Conservation (phyloP, 2,329 filamentous ascomycete genomes). For the Ustilaginoidea virens region DNA sequence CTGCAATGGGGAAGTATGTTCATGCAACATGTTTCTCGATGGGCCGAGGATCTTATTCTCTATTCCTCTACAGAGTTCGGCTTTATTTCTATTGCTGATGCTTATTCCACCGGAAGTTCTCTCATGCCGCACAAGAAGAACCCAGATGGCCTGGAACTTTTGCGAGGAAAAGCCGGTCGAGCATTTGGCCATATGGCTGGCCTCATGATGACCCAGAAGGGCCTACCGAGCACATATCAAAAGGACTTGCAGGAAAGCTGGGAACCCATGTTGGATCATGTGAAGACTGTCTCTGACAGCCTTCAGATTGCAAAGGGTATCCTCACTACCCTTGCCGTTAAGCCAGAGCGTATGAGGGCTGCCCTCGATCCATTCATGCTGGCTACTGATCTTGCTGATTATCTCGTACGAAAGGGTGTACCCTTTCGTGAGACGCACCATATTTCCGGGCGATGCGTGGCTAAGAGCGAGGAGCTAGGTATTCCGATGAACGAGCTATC, state of each 20-base stretch:
- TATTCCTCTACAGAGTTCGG: slow-evolving; percentile 65
- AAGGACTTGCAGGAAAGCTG: slow-evolving; percentile 84
- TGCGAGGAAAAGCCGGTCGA: slow-evolving; percentile 29
- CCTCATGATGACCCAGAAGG: slow-evolving; percentile 53
- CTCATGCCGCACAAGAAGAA: slow-evolving; percentile 72
- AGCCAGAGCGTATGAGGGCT: slow-evolving; percentile 62
- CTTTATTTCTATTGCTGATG: slow-evolving; percentile 62
- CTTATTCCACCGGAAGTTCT: slow-evolving; percentile 61
- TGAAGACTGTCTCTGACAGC: slow-evolving; percentile 69
- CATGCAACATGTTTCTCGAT: slow-evolving; percentile 66
- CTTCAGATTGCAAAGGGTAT: slow-evolving; percentile 73
- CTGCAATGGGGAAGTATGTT: slow-evolving; percentile 68
- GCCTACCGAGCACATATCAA: slow-evolving; percentile 72
- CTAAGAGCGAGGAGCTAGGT: slow-evolving; percentile 21
- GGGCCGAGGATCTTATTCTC: slow-evolving; percentile 76
- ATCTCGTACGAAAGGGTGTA: slow-evolving; percentile 48
- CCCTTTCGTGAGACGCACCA: slow-evolving; percentile 73
- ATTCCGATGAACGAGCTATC: slow-evolving; percentile 56
- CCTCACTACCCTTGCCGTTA: slow-evolving; percentile 53
- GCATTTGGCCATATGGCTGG: slow-evolving; percentile 72
- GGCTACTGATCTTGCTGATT: slow-evolving; percentile 54
- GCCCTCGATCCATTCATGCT: slow-evolving; percentile 75
- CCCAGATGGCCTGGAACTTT: neutral
- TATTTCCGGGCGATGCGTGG: slow-evolving; percentile 51
- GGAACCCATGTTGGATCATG: slow-evolving; percentile 71